Base-by-base conservation (phyloP, 78 protist genomes). In the Guillardia theta region DNA sequence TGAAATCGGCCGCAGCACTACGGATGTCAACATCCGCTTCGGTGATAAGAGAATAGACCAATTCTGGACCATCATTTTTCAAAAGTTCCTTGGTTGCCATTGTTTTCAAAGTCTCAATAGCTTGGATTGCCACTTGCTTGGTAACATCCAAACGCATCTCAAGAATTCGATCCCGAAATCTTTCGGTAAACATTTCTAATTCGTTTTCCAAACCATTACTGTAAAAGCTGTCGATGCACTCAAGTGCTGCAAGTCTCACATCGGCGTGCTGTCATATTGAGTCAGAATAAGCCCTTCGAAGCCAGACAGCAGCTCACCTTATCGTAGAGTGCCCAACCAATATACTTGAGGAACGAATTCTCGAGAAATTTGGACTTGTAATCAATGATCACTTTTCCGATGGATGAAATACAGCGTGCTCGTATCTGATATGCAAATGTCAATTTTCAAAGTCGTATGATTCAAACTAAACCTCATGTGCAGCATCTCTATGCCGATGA, bases 281-380 rank as follows among this genome's bases (percentile, higher is more conserved):
- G 36, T 24, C 83, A 70, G 36, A 70, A 4, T 24, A 33, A 70
- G 41, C 5, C 45, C 45, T 12, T 36, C 33, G 62, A 18, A 53
- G 33, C 18, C 62, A 53, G 48, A 36, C 24, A 43, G 45, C 53
- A 43, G 1, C n/a, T 43, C 18, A 78, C 90, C 90, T 78, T 78
- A 30, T 78, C 90, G 33, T 43, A 78, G n/a, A 78, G 33, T 22
- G 90, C 90, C 90, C 90, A 78, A 36, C 90, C 90, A 30, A 78
- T 37, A 30, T 78, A 78, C 33, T 78, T 78, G 48, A 78, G 90
- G 48, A 44, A 78, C 3, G 90, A 78, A 48, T 78, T 78, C n/a
- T 78, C 90, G 90, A 78, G 48, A 36, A 78, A 78, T 30, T 78
- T 78, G 43, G 90, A 43, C 21, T 37, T 43, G 48, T 78, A 78